Conservation (phyloP, 306 rosid species). For the Hippophae rhamnoides region DNA sequence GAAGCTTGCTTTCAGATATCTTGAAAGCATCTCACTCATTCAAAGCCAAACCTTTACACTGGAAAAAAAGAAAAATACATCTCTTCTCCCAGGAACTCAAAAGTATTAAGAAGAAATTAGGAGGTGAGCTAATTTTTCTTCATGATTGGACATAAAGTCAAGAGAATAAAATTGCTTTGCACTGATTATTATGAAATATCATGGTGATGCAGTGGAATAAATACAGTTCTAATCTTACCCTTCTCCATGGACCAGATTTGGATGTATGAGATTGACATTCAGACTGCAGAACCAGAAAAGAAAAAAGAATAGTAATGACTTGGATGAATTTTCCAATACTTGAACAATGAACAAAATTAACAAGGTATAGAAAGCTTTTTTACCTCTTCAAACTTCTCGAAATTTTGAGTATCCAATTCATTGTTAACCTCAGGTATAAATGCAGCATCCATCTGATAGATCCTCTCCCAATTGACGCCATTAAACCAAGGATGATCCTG, state of each 20-base stretch:
- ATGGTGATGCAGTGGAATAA: conserved; percentile 5
- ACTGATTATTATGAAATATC: conserved; percentile 1
- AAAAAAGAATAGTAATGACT: conserved; percentile 16
- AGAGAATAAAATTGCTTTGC: neutral
- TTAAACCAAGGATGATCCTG: conserved; percentile 77
- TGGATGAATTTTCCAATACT: conserved; percentile 10
- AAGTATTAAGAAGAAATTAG: too few relatives aligned
- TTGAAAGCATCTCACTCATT: too few relatives aligned
- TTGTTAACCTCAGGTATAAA: conserved; percentile 93
- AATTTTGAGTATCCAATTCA: conserved; percentile 94
- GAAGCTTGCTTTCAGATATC: too few relatives aligned
- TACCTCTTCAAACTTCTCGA: conserved; percentile 98
- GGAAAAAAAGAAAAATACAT: too few relatives aligned
- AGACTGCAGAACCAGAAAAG: conserved; percentile 38
- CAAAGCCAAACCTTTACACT: too few relatives aligned
- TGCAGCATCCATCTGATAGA: conserved; percentile 94
- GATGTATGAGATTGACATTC: conserved; percentile 51
- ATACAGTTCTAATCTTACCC: conserved; percentile 35
- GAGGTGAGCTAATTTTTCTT: too few relatives aligned
- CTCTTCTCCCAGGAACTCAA: too few relatives aligned
- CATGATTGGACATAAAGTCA: neutral
- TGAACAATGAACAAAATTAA: conserved; percentile 14
- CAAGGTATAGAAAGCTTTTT: conserved; percentile 15
- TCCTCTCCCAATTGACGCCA: conserved; percentile 70
- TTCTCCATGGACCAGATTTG: conserved; percentile 91